Evolutionary conservation across 805 yeast species (phyloP).

Genomic region (Cephaloascus albidus): DNA sequence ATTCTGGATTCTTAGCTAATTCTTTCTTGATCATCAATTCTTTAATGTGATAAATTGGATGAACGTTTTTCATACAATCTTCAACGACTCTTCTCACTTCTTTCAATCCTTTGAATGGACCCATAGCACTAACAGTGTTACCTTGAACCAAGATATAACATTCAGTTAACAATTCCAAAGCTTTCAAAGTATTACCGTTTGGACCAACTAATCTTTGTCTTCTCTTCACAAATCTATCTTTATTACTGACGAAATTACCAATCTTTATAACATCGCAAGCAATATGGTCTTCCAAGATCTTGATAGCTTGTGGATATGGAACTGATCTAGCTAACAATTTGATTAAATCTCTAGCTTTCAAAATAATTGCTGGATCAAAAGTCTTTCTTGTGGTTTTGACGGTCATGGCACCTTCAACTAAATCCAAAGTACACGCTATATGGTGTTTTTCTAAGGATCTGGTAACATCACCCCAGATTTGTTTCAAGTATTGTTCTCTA

Average conservation of each 20-base stretch:
- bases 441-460: conserved; percentile 63
- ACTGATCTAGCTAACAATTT: conserved; percentile 92
- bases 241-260: conserved; percentile 80
- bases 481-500: conserved; percentile 81
- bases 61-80: conserved; percentile 94
- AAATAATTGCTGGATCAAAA: conserved; percentile 85
- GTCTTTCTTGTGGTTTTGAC: conserved; percentile 95
- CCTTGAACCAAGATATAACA: conserved; percentile 97
- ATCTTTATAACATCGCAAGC: conserved; percentile 97
- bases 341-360: conserved; percentile 91
- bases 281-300: conserved; percentile 81
- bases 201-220: conserved; percentile 97
- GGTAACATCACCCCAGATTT: conserved; percentile 92
- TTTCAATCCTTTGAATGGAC: conserved; percentile 87
- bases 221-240: conserved; percentile 90
- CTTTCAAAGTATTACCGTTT: conserved; percentile 91
- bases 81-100: conserved; percentile 90
- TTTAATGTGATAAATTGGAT: conserved; percentile 96
- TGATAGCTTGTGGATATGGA: conserved; percentile 93
- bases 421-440: conserved; percentile 74
- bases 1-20: conserved; percentile 87
- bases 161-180: conserved; percentile 87
- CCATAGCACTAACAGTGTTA: conserved; percentile 95
- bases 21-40: conserved; percentile 97
- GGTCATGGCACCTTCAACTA: conserved; percentile 96